phyloP scores from a whole-genome alignment of 2,329 filamentous ascomycete genomes.

The Rhytidhysteron rufulum region DNA sequence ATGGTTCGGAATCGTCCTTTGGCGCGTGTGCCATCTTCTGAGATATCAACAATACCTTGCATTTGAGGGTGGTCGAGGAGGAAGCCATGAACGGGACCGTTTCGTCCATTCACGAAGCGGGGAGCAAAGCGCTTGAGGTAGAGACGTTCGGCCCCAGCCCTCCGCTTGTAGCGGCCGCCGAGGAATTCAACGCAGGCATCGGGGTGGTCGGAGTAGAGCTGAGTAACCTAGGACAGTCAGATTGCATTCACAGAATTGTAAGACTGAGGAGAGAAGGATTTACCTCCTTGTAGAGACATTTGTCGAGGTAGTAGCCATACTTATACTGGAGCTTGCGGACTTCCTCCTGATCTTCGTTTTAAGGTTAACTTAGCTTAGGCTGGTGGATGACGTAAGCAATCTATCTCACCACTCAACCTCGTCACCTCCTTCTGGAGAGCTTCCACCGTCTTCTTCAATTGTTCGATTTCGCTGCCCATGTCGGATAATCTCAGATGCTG shows the following conservation, averaged over 20 bases:
- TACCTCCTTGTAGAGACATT: conserved; percentile 56
- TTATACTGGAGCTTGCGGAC: conserved; percentile 55
- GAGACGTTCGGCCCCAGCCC: conserved; percentile 49
- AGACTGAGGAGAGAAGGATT: not conserved
- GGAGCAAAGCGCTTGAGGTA: conserved; percentile 52
- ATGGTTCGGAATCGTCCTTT: conserved; percentile 52
- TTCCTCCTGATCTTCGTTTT: conserved; percentile 47
- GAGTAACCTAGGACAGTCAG: conserved; percentile 19
- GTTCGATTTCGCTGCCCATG: conserved; percentile 26
- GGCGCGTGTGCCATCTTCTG: conserved; percentile 45
- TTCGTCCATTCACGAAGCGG: conserved; percentile 51
- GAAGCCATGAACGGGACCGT: conserved; percentile 54
- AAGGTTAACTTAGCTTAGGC: too few relatives aligned
- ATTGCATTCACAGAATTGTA: conserved; percentile 8
- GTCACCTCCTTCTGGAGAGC: conserved; percentile 25
- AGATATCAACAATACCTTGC: conserved; percentile 54
- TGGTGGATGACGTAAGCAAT: conserved; percentile 14
- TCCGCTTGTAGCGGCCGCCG: conserved; percentile 51
- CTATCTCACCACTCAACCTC: conserved; percentile 21
- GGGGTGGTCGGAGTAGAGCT: conserved; percentile 51
- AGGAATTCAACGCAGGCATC: conserved; percentile 56
- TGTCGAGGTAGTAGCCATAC: conserved; percentile 59
- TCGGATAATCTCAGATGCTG: conserved; percentile 4
- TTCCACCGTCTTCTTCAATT: conserved; percentile 23
- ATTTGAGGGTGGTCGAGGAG: conserved; percentile 57